Conservation (phyloP, 2,329 filamentous ascomycete species). For the Metarhizium robertsii region DNA sequence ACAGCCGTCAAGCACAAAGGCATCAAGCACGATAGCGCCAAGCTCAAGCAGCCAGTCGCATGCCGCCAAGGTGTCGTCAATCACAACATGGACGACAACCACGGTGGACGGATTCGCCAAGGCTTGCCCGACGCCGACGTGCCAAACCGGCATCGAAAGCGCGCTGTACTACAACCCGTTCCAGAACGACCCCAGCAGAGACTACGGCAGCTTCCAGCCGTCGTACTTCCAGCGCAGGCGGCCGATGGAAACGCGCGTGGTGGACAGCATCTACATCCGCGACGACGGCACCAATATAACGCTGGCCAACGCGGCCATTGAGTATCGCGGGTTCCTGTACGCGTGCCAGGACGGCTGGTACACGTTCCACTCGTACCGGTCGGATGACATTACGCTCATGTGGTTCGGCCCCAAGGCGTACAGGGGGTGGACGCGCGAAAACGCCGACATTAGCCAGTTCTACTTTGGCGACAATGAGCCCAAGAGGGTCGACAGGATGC, state of each 20-base stretch:
- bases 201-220: not conserved
- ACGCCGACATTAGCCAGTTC: slow-evolving; percentile 7
- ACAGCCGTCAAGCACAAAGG: not conserved
- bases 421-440: slow-evolving; percentile 2
- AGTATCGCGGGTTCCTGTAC: slow-evolving; percentile 7
- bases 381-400: slow-evolving; percentile 8
- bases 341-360: slow-evolving; percentile 7
- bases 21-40: not conserved
- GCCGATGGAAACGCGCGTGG: not conserved
- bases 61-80: not conserved
- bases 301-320: slow-evolving; percentile 5
- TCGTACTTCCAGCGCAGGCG: not conserved
- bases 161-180: not conserved
- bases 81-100: not conserved
- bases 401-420: slow-evolving; percentile 6
- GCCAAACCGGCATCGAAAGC: not conserved
- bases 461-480: slow-evolving; percentile 5
- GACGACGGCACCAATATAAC: not conserved
- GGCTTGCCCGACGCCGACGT: not conserved
- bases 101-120: not conserved
- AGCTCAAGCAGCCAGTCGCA: not conserved
- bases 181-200: not conserved
- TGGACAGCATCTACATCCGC: not conserved
- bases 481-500: not conserved
- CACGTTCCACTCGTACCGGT: slow-evolving; percentile 6